Conservation (phyloP, 305 asterid genomes). For the Vinca major region DNA sequence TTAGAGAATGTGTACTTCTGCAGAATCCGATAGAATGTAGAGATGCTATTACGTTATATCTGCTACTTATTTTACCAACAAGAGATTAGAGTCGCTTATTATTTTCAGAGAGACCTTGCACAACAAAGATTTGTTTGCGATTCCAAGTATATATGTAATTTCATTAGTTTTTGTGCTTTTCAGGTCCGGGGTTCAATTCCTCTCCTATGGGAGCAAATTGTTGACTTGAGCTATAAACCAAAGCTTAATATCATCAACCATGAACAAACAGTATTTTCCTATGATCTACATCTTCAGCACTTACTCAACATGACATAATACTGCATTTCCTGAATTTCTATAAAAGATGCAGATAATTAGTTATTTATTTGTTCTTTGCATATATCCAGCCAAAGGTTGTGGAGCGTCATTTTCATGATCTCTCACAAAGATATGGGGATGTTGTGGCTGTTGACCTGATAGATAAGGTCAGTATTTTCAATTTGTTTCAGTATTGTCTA, state of each 20-base stretch:
- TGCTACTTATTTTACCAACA: neutral
- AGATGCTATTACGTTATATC: neutral
- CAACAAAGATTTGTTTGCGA: neutral
- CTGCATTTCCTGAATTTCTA: neutral
- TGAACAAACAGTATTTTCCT: constrained; percentile 32
- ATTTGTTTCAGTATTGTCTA: neutral
- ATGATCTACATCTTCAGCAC: neutral
- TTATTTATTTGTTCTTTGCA: constrained; percentile 5
- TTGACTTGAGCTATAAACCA: constrained; percentile 96
- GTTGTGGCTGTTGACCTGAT: constrained; percentile 83
- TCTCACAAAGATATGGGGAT: constrained; percentile 76
- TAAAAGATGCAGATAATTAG: neutral
- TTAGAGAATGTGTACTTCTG: neutral
- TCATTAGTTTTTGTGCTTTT: constrained; percentile 13
- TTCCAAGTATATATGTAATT: neutral
- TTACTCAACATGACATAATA: neutral
- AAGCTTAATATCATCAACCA: constrained; percentile 61
- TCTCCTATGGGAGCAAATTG: constrained; percentile 70
- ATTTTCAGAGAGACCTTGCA: neutral
- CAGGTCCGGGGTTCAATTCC: constrained; percentile 58
- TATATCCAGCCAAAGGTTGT: constrained; percentile 63
- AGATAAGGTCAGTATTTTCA: constrained; percentile 49
- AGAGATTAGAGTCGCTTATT: neutral
- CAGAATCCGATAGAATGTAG: neutral
- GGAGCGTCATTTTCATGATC: constrained; percentile 88